A percentile compares a stretch with the other conserved stretches of the same genome.
These are phyloP conservation scores for Bertia moriformis DNA, from an alignment of 2,329 filamentous ascomycete species.

Conservation along the genomic window DNA sequence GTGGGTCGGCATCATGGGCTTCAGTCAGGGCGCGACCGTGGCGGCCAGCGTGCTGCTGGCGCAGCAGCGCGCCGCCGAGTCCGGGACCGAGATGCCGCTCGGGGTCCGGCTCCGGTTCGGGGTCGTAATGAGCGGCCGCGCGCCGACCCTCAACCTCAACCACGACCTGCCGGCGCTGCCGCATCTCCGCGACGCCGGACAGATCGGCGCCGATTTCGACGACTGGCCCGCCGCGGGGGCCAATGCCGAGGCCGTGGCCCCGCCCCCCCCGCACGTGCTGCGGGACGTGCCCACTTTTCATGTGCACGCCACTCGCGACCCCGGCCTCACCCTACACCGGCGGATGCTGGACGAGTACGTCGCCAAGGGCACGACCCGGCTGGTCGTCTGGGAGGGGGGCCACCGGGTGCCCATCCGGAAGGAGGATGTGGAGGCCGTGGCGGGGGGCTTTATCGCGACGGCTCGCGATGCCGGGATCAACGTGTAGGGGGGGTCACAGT, in stretches of 20 bases:
- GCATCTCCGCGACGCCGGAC: conserved; percentile 5
- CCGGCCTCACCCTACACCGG: conserved; percentile 42
- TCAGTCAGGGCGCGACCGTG: conserved; percentile 53
- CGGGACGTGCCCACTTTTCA: conserved; percentile 48
- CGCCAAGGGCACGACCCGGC: conserved; percentile 28
- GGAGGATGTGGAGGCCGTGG: conserved; percentile 44
- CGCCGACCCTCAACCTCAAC: conserved; percentile 23
- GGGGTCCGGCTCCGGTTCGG: conserved; percentile 35
- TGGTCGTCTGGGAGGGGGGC: conserved; percentile 61
- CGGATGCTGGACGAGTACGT: conserved; percentile 44
- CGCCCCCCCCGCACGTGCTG: conserved; percentile 22
- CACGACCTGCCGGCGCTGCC: conserved; percentile 9
- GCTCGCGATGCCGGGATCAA: conserved; percentile 27
- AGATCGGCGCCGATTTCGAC: conserved; percentile 17
- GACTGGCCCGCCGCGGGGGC: conserved; percentile 26
- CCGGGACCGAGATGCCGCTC: conserved; percentile 8
- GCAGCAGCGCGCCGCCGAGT: conserved; percentile 36
- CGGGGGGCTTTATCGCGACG: conserved; percentile 33
- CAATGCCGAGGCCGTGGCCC: conserved; percentile 11
- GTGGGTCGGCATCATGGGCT: conserved; percentile 48
- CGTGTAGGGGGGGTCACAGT: too few relatives aligned
- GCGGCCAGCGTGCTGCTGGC: conserved; percentile 41
- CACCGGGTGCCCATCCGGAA: conserved; percentile 59
- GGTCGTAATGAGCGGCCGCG: conserved; percentile 45
- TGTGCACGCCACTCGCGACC: conserved; percentile 49